Percentiles rank a stretch among this genome's conserved stretches.
Conservation (phyloP, 148 eudicot genomes). For the Chenopodium quinoa region DNA sequence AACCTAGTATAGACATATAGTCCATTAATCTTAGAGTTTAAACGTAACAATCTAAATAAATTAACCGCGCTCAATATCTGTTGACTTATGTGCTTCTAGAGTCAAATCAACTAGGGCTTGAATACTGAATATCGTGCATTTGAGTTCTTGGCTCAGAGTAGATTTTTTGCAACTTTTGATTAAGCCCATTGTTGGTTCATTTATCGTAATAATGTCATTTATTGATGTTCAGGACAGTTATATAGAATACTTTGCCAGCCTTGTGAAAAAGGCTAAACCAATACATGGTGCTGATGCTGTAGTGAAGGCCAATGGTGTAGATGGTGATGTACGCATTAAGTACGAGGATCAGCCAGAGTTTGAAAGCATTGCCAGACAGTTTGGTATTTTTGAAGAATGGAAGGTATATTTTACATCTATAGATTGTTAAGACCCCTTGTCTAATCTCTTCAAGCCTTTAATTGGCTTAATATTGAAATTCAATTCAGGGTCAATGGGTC, state of each 20-base stretch:
- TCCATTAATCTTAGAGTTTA: not conserved
- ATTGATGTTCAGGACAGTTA: conserved; percentile 57
- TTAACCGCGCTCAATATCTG: not conserved
- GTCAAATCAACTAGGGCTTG: not conserved
- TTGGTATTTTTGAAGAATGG: conserved; percentile 98
- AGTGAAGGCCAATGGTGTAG: conserved; percentile 56
- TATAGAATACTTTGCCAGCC: conserved; percentile 60
- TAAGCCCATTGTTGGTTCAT: not conserved
- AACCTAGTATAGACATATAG: no score
- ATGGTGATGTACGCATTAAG: conserved; percentile 73
- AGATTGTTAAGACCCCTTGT: not conserved
- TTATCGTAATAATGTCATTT: not conserved
- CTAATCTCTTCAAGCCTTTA: not conserved
- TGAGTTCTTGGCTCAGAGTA: not conserved
- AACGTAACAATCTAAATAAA: not conserved
- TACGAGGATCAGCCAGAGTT: conserved; percentile 70
- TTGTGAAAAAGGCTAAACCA: conserved; percentile 69
- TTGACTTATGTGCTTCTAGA: not conserved
- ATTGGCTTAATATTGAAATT: not conserved
- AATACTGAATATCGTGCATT: not conserved
- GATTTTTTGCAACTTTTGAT: not conserved
- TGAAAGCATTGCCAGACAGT: conserved; percentile 72
- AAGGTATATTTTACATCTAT: conserved; percentile 50
- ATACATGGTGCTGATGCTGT: conserved; percentile 52
- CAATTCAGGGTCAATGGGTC: not conserved